Conservation (phyloP, 129 eudicot species). For the Calendula officinalis region DNA sequence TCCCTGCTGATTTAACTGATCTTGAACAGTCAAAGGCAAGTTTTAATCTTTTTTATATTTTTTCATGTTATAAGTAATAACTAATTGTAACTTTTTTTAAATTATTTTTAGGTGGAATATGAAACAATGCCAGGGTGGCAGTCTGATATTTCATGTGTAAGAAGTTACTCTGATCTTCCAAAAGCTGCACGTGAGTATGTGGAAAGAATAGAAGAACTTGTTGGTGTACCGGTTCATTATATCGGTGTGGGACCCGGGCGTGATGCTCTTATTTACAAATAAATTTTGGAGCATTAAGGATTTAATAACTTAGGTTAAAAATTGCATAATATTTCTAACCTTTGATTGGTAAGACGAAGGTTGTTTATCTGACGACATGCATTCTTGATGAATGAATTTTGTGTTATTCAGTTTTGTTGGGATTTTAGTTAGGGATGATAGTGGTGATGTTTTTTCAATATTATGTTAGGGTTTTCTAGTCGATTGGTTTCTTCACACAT, state of each 20-base stretch:
- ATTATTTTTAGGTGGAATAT: slow-evolving; percentile 64
- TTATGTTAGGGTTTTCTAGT: background rate
- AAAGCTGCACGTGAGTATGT: slow-evolving; percentile 78
- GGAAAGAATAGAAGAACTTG: slow-evolving; percentile 88
- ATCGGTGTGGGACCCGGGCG: slow-evolving; percentile 98
- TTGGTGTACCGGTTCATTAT: slow-evolving; percentile 87
- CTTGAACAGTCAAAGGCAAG: slow-evolving; percentile 80
- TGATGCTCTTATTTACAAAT: slow-evolving; percentile 95
- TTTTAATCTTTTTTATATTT: slow-evolving; percentile 4
- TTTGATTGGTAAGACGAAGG: slow-evolving; percentile 2
- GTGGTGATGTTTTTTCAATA: background rate
- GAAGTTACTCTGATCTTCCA: slow-evolving; percentile 81
- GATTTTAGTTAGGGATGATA: slow-evolving; percentile 3
- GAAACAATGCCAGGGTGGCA: slow-evolving; percentile 97
- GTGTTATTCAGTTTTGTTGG: slow-evolving; percentile 5
- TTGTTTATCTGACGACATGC: slow-evolving; percentile 12
- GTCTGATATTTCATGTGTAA: slow-evolving; percentile 67
- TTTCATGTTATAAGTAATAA: background rate
- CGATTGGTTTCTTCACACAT: background rate
- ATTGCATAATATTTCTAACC: slow-evolving; percentile 8
- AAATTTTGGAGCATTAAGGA: slow-evolving; percentile 17
- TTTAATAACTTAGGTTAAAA: slow-evolving; percentile 1
- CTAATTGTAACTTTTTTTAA: background rate
- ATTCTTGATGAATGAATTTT: slow-evolving; percentile 8
- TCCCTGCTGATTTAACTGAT: slow-evolving; percentile 73